Evolutionary conservation across 495 filamentous ascomycete species (phyloP).

Genomic region (Penicillium canariense): DNA sequence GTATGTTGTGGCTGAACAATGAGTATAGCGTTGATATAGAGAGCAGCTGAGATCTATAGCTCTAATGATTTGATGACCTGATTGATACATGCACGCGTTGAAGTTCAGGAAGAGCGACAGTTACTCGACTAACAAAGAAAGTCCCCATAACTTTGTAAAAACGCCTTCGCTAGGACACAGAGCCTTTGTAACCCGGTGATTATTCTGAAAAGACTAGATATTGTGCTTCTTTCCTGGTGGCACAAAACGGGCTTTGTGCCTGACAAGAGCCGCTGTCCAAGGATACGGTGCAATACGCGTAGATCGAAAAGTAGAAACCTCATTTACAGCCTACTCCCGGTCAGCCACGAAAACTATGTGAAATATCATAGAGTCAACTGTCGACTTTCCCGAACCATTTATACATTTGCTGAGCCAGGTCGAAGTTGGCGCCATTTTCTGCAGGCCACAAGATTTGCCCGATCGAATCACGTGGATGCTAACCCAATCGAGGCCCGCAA

Average conservation of each 20-base stretch:
- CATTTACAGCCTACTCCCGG: too few species aligned
- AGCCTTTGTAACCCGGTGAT: not conserved
- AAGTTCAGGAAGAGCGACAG: too few species aligned
- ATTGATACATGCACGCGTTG: too few species aligned
- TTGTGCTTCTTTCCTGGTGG: too few species aligned
- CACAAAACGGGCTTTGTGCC: too few species aligned
- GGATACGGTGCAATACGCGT: too few species aligned
- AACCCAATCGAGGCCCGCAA: conserved; percentile 26
- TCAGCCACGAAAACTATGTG: too few species aligned
- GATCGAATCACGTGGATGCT: conserved; percentile 31
- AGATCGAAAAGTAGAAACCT: too few species aligned
- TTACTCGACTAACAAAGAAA: too few species aligned
- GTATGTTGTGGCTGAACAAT: conserved; percentile 25
- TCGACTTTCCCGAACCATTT: not conserved
- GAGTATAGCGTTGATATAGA: not conserved
- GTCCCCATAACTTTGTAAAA: too few species aligned
- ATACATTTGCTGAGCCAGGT: not conserved
- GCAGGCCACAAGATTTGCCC: not conserved
- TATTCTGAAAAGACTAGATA: not conserved
- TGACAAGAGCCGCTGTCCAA: too few species aligned
- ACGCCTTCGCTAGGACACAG: not conserved
- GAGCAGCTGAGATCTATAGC: not conserved
- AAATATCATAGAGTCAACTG: not conserved
- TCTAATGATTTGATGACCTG: not conserved
- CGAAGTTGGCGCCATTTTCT: not conserved